Evolutionary conservation across 2,329 filamentous ascomycete genomes (phyloP).

Genomic region (Diplodia seriata): DNA sequence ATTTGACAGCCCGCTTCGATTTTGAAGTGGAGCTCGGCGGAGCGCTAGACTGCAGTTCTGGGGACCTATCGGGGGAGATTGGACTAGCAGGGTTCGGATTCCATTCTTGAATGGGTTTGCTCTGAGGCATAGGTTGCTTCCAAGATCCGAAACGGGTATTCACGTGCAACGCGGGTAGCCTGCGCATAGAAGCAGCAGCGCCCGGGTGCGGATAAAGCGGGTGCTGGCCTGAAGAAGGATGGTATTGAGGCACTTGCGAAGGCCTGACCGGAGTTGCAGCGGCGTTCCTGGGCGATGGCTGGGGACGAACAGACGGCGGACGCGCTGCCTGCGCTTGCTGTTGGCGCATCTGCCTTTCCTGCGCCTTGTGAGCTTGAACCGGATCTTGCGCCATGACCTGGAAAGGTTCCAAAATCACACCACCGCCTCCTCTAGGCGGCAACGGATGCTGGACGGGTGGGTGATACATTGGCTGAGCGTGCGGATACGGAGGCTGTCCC

Average conservation of each 20-base stretch:
- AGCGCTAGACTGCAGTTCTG: conserved; percentile 8
- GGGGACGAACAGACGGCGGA: conserved; percentile 9
- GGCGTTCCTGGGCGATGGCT: conserved; percentile 13
- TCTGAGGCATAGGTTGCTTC: conserved; percentile 25
- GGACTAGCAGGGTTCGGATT: conserved; percentile 26
- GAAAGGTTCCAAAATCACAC: conserved; percentile 57
- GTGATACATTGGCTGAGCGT: conserved; percentile 44
- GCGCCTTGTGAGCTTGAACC: conserved; percentile 46
- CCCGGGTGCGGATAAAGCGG: conserved; percentile 23
- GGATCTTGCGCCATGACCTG: conserved; percentile 55
- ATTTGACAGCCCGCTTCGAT: conserved; percentile 22
- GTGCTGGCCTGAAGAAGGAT: background rate
- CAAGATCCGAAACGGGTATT: conserved; percentile 24
- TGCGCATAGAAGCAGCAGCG: conserved; percentile 1
- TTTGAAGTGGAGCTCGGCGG: conserved; percentile 15
- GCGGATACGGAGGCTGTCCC: conserved; percentile 41
- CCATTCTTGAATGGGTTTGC: conserved; percentile 14
- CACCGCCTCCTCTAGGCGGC: conserved; percentile 38
- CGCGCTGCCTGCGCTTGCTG: conserved; percentile 29
- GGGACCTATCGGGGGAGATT: conserved; percentile 26
- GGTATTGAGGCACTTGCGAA: conserved; percentile 11
- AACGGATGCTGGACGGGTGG: conserved; percentile 46
- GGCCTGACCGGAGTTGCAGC: conserved; percentile 15
- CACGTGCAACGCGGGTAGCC: conserved; percentile 10
- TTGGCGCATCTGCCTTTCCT: conserved; percentile 39